Evolutionary conservation across 2,329 filamentous ascomycete species (phyloP), one percentile per base, ranked within the genome.

Genomic region (Rhynchosporium secalis): DNA sequence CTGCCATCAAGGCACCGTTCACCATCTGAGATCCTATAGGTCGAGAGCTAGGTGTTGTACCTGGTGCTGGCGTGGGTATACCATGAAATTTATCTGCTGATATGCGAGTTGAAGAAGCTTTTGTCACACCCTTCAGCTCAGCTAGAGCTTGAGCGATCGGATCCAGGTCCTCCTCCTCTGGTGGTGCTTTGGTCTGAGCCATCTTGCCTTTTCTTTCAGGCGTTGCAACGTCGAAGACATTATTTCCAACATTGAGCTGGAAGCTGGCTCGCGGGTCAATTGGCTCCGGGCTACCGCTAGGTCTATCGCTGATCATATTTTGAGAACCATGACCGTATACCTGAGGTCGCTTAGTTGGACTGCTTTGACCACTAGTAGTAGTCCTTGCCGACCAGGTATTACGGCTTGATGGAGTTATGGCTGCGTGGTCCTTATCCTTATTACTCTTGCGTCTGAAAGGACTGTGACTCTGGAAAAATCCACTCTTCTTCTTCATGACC

Each of bases 81-180:
- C 95, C 94, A 72, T 96, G 91, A 76, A 96, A 97, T 64, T 91
- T 87, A 75, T 99, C 96, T 20, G 93, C 95, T n/a, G 95, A 96
- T 64, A 96, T 86, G n/a, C 96, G 86, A 55, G 85, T 82, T 3
- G 87, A 88, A 6, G 91, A 85, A 69, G 93, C 89, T 76, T 98
- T 98, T 15, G 81, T 82, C 4, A 93, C 89, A 0, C 89, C 91
- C 78, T 96, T 98, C 41, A 99, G 82, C 72, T 99, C 94, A 10
- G 94, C 95, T 7, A 99, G 81, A 29, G 95, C 96, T 70, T 91
- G 84, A 3, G 94, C 95, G 72, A 99, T 96, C 0, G 95, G 95
- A 71, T 99, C 95, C 15, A 83, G 76, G 29, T 92, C 88, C 33
- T 90, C 87, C 40, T 81, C 77, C 3, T 76, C 74, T 60, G 74